A percentile compares a stretch with the other conserved stretches of the same genome.
Evolutionary conservation across 179 eudicot species (phyloP).

Genomic region (Carnegiea gigantea): DNA sequence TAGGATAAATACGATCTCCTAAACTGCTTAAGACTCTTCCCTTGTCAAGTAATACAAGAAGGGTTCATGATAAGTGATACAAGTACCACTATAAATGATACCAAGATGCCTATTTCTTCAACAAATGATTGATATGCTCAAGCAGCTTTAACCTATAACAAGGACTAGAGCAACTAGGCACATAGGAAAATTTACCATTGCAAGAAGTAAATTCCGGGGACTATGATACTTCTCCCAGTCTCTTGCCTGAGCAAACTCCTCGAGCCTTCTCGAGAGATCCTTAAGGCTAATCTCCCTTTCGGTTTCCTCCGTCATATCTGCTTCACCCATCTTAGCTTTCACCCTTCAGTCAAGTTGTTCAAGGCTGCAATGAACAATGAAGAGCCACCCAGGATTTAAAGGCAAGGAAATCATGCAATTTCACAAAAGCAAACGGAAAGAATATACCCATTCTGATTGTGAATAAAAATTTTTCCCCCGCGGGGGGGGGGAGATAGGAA

Average conservation of each 20-base stretch:
- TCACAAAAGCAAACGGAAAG: background rate
- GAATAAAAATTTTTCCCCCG: background rate
- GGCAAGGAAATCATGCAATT: slow-evolving; percentile 7
- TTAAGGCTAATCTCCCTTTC: slow-evolving; percentile 47
- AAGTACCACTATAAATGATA: background rate
- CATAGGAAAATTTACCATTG: slow-evolving; percentile 44
- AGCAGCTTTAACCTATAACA: background rate
- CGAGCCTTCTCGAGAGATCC: slow-evolving; percentile 51
- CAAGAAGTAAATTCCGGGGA: slow-evolving; percentile 67
- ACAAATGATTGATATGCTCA: background rate
- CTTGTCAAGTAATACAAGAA: background rate
- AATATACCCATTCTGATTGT: slow-evolving; percentile 14
- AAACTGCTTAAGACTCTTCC: background rate
- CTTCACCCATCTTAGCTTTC: slow-evolving; percentile 27
- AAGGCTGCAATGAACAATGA: slow-evolving; percentile 11
- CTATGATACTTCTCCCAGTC: slow-evolving; percentile 69
- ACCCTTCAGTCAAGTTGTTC: background rate
- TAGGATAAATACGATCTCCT: background rate
- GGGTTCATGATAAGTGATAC: background rate
- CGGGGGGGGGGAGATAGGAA: background rate
- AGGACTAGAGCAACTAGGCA: background rate
- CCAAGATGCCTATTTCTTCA: background rate
- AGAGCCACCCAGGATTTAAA: slow-evolving; percentile 11
- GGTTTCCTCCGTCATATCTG: slow-evolving; percentile 23
- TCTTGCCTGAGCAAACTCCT: slow-evolving; percentile 61